Evolutionary conservation across 2,329 filamentous ascomycete species (phyloP), one percentile per base, ranked within the genome.

Genomic region (Aspergillus ochraceoroseus): DNA sequence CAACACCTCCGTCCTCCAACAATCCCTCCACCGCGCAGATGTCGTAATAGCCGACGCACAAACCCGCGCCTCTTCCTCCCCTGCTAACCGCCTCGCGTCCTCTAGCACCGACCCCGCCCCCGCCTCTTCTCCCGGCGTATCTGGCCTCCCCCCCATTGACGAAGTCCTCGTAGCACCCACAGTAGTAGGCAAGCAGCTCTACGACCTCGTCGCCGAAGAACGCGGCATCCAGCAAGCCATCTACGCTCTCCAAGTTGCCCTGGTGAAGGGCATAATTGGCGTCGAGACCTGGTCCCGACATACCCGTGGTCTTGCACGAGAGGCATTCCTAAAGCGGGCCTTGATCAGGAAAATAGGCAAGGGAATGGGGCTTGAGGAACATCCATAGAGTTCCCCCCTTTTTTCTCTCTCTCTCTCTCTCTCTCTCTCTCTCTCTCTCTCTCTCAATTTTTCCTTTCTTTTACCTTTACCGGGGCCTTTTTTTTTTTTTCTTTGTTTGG

Each of bases 91-190:
- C 20, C 20, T 9, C 20, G 5, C 53, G 1, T 42, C 54, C 39
- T 31, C 42, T 43, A 43, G 23, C 50, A 8, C 13, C 36, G 74
- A 75, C 27, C 51, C 46, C 51, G 49, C 35, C 27, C 11, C 48
- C 39, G 49, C 48, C 49, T n/a, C n/a, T n/a, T n/a, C n/a, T n/a
- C n/a, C n/a, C n/a, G 49, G 32, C 35, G 12, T 51, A 40, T 47
- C 53, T 2, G 68, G 67, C 7, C 75, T 82, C 1, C 88, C 89
- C 0, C 79, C 82, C 32, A 83, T 96, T 33, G 92, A 98, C 61
- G 88, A 94, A 45, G 75, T 96, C 22, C 73, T 98, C 2, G 87
- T 95, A n/a, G 87, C 89, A 2, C 88, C 90, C 1, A 95, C 87
- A 0, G 83, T 95, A 1, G 92, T 95, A 3, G 87, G 85, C 0